phyloP scores from a whole-genome alignment of 805 yeast species.

The Dipodascus albidus region DNA sequence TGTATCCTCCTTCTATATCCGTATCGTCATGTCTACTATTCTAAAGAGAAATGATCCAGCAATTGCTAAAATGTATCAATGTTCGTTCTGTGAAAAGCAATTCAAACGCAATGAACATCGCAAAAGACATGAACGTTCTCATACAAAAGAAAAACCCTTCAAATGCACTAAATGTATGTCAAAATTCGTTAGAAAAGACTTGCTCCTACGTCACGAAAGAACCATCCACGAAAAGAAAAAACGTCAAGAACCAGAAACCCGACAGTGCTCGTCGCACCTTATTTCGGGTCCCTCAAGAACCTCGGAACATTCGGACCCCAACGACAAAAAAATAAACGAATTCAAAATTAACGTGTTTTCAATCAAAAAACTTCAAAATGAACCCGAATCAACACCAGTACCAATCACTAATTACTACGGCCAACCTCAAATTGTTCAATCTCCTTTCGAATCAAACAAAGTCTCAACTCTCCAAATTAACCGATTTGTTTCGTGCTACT shows the following conservation, averaged over 20 bases:
- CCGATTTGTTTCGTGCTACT: conserved; percentile 23
- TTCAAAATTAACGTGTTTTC: neutral
- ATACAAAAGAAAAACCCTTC: conserved; percentile 71
- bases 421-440: neutral
- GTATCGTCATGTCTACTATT: conserved; percentile 4
- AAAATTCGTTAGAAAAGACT: conserved; percentile 66
- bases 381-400: neutral
- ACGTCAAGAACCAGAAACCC: neutral
- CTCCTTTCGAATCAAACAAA: neutral
- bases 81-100: conserved; percentile 70
- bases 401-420: neutral
- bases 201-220: conserved; percentile 63
- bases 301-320: neutral
- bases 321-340: neutral
- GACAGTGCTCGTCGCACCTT: neutral
- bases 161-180: conserved; percentile 59
- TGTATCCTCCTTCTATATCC: too few relatives aligned
- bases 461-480: conserved; percentile 18
- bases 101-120: conserved; percentile 70
- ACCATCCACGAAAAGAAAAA: conserved; percentile 46
- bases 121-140: conserved; percentile 68
- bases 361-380: neutral
- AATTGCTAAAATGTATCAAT: conserved; percentile 47
- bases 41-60: neutral
- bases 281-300: neutral